Base-by-base conservation (phyloP, 352 stramenopile species). In the Lagenidium giganteum region DNA sequence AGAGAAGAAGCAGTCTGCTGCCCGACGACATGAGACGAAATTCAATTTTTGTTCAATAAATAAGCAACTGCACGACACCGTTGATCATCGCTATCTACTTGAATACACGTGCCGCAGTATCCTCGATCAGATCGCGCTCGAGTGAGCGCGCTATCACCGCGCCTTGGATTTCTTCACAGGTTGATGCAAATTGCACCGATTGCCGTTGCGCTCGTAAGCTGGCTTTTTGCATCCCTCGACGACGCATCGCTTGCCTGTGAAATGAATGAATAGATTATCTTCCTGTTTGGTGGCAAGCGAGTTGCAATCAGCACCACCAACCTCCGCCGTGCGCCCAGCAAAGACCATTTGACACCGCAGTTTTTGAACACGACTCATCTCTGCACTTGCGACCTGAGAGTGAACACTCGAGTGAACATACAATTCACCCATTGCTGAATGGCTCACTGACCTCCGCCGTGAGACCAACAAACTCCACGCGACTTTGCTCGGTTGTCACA, bases 321-420 rank as follows among this genome's bases (percentile, higher is more conserved):
- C 78, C 78, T 69, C 79, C 79, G 44, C 79, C 79, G 39, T 91
- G 79, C 23, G 76, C 76, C 79, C 79, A 91, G 48, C 79, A 91
- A 33, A 86, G 58, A 26, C 76, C 79, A 29, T 87, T 71, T n/a
- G 73, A 87, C 16, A 91, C 70, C 29, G 79, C 79, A 2, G 73
- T 87, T 48, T 89, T 91, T 33, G 54, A 54, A 52, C 78, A 91
- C 24, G 55, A 61, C 16, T 67, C 57, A 24, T 73, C 69, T 29
- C 60, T 78, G 54, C 75, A 88, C 54, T 83, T 85, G n/a, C 64
- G 61, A 13, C 66, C 69, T 78, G 23, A 34, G 29, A n/a, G 3
- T 14, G 23, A 37, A 21, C 14, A 53, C 20, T 2, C 9, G 33
- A 32, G 9, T 14, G 25, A 26, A 14, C 32, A 34, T 43, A 11